Conservation (phyloP, 2,329 filamentous ascomycete species). For the Xylariaceae sp. region DNA sequence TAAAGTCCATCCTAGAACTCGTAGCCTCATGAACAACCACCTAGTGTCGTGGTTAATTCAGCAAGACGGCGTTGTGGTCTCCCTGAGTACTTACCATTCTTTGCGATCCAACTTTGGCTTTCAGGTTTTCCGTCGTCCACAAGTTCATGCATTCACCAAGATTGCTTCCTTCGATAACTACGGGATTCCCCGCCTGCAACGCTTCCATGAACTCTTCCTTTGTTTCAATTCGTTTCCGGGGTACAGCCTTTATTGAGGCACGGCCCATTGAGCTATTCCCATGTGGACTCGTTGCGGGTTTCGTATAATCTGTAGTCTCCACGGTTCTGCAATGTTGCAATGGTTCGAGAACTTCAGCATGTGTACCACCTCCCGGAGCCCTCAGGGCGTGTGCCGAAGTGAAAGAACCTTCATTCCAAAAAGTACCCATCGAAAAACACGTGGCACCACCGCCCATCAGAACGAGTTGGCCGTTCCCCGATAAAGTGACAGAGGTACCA, state of each 20-base stretch:
- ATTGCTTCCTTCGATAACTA: constrained; percentile 61
- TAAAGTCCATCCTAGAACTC: constrained; percentile 70
- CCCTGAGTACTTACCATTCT: constrained; percentile 48
- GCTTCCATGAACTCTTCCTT: constrained; percentile 57
- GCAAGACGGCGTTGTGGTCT: not conserved
- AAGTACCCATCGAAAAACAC: constrained; percentile 87
- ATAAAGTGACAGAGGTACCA: constrained; percentile 56
- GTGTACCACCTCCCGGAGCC: not conserved
- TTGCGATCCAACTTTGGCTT: constrained; percentile 54
- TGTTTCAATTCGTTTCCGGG: constrained; percentile 49
- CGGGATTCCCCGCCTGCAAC: constrained; percentile 54
- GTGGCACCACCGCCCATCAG: constrained; percentile 78
- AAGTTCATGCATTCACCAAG: constrained; percentile 62
- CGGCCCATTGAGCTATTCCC: constrained; percentile 11
- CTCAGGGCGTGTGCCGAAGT: constrained; percentile 10
- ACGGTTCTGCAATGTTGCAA: too few species aligned
- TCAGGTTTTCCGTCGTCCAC: constrained; percentile 69
- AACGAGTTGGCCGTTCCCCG: constrained; percentile 48
- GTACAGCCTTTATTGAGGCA: constrained; percentile 38
- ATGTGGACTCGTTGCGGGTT: too few species aligned
- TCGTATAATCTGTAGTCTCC: too few species aligned
- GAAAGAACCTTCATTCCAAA: constrained; percentile 63
- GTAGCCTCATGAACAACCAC: constrained; percentile 70
- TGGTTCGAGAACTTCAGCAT: too few species aligned
- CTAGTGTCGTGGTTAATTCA: constrained; percentile 35